Evolutionary conservation across 2,329 filamentous ascomycete genomes (phyloP).

Genomic region (Hypoxylon sp.): DNA sequence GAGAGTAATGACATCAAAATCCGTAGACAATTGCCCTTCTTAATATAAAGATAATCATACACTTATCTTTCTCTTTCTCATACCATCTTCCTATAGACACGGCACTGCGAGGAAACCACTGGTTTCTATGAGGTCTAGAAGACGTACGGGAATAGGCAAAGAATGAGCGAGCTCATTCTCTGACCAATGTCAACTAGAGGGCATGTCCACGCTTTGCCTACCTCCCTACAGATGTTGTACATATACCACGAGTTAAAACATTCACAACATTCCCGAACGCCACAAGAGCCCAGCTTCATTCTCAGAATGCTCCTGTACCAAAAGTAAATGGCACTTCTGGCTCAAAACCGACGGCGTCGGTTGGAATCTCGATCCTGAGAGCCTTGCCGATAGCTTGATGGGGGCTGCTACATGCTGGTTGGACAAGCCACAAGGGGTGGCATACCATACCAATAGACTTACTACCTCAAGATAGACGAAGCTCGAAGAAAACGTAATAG

Average conservation of each 20-base stretch:
- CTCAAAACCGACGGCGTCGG: not conserved
- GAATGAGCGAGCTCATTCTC: not conserved
- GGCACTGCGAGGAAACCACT: not conserved
- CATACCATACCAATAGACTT: not conserved
- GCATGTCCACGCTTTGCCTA: not conserved
- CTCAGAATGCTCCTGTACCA: not conserved
- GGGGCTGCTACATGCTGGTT: constrained; percentile 3
- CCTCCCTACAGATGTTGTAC: not conserved
- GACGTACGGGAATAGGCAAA: not conserved
- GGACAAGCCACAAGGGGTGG: constrained; percentile 1
- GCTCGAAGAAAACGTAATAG: not conserved
- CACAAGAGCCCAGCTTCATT: not conserved
- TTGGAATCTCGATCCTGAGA: not conserved
- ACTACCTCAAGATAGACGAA: not conserved
- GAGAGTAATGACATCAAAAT: not conserved
- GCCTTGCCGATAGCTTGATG: constrained; percentile 2
- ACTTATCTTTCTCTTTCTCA: not conserved
- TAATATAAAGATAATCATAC: not conserved
- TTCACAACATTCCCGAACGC: not conserved
- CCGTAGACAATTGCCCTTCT: not conserved
- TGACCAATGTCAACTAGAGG: not conserved
- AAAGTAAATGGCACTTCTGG: not conserved
- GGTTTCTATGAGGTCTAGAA: not conserved
- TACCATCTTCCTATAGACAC: not conserved
- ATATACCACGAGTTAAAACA: not conserved